phyloP scores from a whole-genome alignment of 1,284 basidiomycete species.

The Exobasidium cylindrosporum region DNA sequence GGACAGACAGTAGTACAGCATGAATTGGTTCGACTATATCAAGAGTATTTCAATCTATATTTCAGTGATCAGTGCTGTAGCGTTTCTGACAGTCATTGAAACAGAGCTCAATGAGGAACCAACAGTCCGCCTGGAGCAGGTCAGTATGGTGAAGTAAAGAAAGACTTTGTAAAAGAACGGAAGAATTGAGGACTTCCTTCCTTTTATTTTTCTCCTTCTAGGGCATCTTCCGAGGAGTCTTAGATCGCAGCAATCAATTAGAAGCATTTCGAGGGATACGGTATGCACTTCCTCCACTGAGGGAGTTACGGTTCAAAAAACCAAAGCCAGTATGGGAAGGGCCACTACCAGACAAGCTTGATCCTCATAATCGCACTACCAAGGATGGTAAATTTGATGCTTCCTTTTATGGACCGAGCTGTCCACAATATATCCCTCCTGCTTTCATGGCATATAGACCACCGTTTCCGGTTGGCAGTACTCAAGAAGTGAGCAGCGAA shows the following conservation, averaged over 20 bases:
- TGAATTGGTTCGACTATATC: neutral
- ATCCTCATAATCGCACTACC: constrained; percentile 14
- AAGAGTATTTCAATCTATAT: neutral
- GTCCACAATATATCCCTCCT: constrained; percentile 22
- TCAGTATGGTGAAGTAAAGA: too few species aligned
- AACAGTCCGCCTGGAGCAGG: constrained; percentile 11
- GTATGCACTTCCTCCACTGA: constrained; percentile 11
- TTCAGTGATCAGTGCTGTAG: neutral
- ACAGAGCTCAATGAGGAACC: neutral
- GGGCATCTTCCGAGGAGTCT: constrained; percentile 3
- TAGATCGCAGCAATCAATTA: neutral
- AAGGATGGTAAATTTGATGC: constrained; percentile 16
- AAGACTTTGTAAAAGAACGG: too few species aligned
- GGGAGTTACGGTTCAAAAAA: constrained; percentile 6
- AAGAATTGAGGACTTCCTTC: too few species aligned
- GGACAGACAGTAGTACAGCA: too few species aligned
- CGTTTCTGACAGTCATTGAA: neutral
- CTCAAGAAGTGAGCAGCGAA: constrained; percentile 27
- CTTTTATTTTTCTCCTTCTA: neutral
- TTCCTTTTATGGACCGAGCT: constrained; percentile 22
- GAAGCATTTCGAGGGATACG: constrained; percentile 16
- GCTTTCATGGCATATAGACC: constrained; percentile 15
- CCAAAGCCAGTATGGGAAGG: constrained; percentile 13
- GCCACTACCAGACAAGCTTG: constrained; percentile 6
- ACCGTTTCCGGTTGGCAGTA: constrained; percentile 10